phyloP scores from a whole-genome alignment of 116 monocot genomes.

The Iris pallida region DNA sequence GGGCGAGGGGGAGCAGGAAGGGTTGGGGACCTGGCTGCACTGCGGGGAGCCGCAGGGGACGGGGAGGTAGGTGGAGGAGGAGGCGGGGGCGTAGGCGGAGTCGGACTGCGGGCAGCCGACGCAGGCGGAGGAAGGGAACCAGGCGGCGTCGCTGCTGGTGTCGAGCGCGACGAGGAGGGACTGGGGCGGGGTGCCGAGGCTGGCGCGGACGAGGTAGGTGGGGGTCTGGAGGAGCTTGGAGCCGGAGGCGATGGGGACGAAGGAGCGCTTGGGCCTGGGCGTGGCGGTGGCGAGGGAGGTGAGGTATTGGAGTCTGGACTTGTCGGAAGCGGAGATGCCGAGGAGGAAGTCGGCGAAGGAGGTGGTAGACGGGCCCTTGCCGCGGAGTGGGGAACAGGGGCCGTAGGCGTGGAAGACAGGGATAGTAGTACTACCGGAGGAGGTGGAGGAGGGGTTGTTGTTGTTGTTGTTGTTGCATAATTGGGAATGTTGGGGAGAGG shows the following conservation, averaged over 20 bases:
- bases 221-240: slow-evolving; percentile 22
- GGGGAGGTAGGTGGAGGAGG: slow-evolving; percentile 17
- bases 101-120: slow-evolving; percentile 11
- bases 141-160: slow-evolving; percentile 25
- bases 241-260: slow-evolving; percentile 29
- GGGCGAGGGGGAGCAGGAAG: neutral
- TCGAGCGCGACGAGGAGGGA: slow-evolving; percentile 23
- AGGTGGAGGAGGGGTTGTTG: no score
- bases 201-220: slow-evolving; percentile 24
- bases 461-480: no score
- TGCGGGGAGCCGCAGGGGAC: slow-evolving; percentile 16
- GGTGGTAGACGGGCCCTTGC: neutral
- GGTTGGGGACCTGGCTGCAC: slow-evolving; percentile 19
- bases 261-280: neutral
- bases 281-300: slow-evolving; percentile 17
- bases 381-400: slow-evolving; percentile 17
- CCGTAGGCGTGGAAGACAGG: neutral
- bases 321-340: slow-evolving; percentile 13
- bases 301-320: slow-evolving; percentile 17
- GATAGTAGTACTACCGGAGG: neutral
- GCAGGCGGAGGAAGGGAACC: slow-evolving; percentile 28
- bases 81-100: slow-evolving; percentile 15
- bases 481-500: neutral
- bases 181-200: slow-evolving; percentile 26
- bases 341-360: slow-evolving; percentile 14